Evolutionary conservation across 2,329 filamentous ascomycete species (phyloP).

Genomic region (Dryadomyces quercivorus): DNA sequence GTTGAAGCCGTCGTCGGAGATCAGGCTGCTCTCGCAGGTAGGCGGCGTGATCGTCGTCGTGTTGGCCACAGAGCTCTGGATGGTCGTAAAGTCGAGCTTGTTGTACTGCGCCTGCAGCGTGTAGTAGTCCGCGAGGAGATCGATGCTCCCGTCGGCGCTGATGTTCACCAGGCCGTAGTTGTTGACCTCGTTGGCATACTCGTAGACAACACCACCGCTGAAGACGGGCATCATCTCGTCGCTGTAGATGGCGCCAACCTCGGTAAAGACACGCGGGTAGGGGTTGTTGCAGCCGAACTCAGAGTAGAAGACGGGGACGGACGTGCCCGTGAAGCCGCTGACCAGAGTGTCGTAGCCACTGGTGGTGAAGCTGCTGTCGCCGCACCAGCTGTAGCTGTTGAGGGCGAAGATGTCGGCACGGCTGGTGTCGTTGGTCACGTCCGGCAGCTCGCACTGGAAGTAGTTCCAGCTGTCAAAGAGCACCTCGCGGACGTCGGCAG

Average conservation of each 20-base stretch:
- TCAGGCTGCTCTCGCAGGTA: slow-evolving; percentile 53
- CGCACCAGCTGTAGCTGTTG: slow-evolving; percentile 61
- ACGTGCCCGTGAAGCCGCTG: slow-evolving; percentile 49
- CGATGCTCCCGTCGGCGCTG: slow-evolving; percentile 42
- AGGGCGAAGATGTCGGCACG: slow-evolving; percentile 65
- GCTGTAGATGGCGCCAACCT: slow-evolving; percentile 62
- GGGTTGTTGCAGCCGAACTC: slow-evolving; percentile 70
- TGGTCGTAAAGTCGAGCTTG: slow-evolving; percentile 56
- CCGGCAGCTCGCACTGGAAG: slow-evolving; percentile 52
- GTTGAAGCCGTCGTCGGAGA: slow-evolving; percentile 53
- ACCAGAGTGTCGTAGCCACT: slow-evolving; percentile 46
- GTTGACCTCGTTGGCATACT: slow-evolving; percentile 62
- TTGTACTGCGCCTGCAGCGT: slow-evolving; percentile 65
- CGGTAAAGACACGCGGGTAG: slow-evolving; percentile 61
- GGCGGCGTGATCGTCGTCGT: slow-evolving; percentile 41
- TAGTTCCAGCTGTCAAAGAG: slow-evolving; percentile 67
- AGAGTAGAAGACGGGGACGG: slow-evolving; percentile 70
- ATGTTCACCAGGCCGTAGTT: slow-evolving; percentile 53
- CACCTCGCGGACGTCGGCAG: slow-evolving; percentile 63
- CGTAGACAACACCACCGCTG: slow-evolving; percentile 70
- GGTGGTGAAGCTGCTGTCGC: slow-evolving; percentile 38
- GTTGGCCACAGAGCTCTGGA: slow-evolving; percentile 49
- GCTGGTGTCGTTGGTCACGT: slow-evolving; percentile 44
- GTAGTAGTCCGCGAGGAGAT: slow-evolving; percentile 53
- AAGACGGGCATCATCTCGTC: slow-evolving; percentile 55